Evolutionary conservation across 495 filamentous ascomycete species (phyloP), one percentile per base, ranked within the genome.

Genomic region (Neurospora pannonica): DNA sequence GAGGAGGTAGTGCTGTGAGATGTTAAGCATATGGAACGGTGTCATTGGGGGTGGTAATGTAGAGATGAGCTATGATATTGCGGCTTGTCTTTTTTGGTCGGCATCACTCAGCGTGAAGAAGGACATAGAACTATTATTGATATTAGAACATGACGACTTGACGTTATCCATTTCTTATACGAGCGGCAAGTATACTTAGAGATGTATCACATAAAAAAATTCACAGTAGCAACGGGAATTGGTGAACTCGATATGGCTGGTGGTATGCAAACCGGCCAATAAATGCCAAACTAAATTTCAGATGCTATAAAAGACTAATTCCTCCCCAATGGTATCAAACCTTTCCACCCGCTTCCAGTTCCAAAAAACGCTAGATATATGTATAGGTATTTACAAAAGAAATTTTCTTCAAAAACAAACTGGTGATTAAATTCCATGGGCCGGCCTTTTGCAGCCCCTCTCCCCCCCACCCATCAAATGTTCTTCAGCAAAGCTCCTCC

Each of bases 1-100:
- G 72, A 82, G 82, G 74, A 78, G 81, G 70, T 87, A 73, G 42
- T 21, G 11, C 43, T 6, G 38, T 10, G 21, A 17, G 39, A 17
- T 8, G 54, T 67, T 19, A 7, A 13, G 13, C 28, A 28, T 19
- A 62, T 34, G 13, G 7, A 28, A 60, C 11, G 11, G 11, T 60
- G n/a, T n/a, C n/a, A 31, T 28, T 8, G 19, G 46, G 4, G 28
- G 9, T 8, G 6, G 2, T 34, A 28, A 60, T 60, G 48, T 28
- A 28, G 24, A 28, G 48, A 31, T 67, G 54, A 62, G 24, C 54
- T 62, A 31, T 24, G 54, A 31, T 31, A 31, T 13, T 24, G 54
- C 24, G 24, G 7, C 24, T 2, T 62, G 31, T 13, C 24, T 62
- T 24, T 28, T 62, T 31, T 15, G 13, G 54, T n/a, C n/a, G n/a